phyloP scores from a whole-genome alignment of 2,329 filamentous ascomycete genomes.

The Lojkania enalia region DNA sequence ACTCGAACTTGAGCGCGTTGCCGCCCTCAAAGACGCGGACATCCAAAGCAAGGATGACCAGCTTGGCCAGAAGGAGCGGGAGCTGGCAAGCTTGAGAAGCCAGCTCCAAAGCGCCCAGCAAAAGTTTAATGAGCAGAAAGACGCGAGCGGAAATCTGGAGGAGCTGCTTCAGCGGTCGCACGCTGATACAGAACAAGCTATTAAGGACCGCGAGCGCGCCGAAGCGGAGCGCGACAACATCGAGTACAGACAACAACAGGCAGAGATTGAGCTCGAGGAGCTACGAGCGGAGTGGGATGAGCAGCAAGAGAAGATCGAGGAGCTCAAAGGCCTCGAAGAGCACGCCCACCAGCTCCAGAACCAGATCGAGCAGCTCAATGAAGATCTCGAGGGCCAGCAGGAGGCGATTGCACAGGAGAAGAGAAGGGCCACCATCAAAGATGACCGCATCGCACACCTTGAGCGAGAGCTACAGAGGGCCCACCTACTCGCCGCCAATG shows the following conservation, averaged over 20 bases:
- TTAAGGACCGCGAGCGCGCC: not conserved
- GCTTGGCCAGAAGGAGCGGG: too few relatives aligned
- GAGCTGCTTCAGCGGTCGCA: not conserved
- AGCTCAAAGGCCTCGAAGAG: not conserved
- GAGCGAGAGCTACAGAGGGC: slow-evolving; percentile 9
- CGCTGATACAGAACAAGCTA: not conserved
- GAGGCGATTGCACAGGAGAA: not conserved
- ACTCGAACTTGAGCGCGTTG: too few relatives aligned
- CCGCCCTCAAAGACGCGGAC: too few relatives aligned
- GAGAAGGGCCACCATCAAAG: slow-evolving; percentile 1
- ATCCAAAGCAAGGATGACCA: too few relatives aligned
- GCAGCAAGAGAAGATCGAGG: not conserved
- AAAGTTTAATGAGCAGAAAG: not conserved
- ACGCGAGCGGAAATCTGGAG: not conserved
- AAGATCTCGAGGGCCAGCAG: slow-evolving; percentile 1
- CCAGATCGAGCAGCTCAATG: not conserved
- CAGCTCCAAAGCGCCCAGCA: too few relatives aligned
- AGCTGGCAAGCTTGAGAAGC: too few relatives aligned
- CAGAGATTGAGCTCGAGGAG: slow-evolving; percentile 1
- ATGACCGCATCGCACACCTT: slow-evolving; percentile 7
- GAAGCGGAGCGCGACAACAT: not conserved
- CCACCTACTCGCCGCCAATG: not conserved
- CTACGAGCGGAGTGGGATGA: not conserved
- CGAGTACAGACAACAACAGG: not conserved
- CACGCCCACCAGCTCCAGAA: not conserved